A percentile compares a stretch with the other conserved stretches of the same genome.
phyloP scores from a whole-genome alignment of 2,329 filamentous ascomycete species.

The Hypoxylon sp. region DNA sequence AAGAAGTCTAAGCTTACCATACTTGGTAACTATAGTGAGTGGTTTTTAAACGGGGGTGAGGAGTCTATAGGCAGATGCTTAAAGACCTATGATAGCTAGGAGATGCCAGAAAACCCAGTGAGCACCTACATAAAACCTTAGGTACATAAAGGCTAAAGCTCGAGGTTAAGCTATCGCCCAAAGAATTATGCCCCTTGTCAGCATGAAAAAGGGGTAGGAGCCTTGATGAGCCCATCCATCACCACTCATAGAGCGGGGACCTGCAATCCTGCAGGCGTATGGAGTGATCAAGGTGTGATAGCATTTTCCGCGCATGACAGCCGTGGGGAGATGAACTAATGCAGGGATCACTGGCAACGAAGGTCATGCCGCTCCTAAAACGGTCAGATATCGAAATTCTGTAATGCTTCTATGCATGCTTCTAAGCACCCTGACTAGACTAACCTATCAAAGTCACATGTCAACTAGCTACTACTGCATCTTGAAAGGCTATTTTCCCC shows the following conservation, averaged over 20 bases:
- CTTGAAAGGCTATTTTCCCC: background rate
- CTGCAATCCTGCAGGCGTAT: conserved; percentile 32
- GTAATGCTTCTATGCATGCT: conserved; percentile 45
- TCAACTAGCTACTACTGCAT: conserved; percentile 1
- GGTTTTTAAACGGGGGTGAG: background rate
- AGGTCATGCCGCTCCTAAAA: conserved; percentile 11
- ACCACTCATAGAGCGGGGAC: conserved; percentile 20
- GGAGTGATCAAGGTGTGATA: conserved; percentile 20
- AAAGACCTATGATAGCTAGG: background rate
- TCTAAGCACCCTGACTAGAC: conserved; percentile 15
- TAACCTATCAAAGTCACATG: conserved; percentile 28
- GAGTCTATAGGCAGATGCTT: background rate
- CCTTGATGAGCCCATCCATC: conserved; percentile 8
- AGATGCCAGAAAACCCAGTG: background rate
- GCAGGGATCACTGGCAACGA: conserved; percentile 18
- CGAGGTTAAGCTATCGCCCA: conserved; percentile 3
- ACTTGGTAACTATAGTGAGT: background rate
- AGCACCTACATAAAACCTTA: background rate
- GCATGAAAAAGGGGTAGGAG: conserved; percentile 31
- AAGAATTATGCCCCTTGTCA: conserved; percentile 1
- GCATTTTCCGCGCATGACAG: conserved; percentile 16
- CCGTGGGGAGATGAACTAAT: conserved; percentile 15
- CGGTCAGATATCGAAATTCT: conserved; percentile 25
- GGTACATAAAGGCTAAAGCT: conserved; percentile 14
- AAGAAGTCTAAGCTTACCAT: background rate